Base-by-base conservation (phyloP, 331 rosid species). In the Spiraea crenata region DNA sequence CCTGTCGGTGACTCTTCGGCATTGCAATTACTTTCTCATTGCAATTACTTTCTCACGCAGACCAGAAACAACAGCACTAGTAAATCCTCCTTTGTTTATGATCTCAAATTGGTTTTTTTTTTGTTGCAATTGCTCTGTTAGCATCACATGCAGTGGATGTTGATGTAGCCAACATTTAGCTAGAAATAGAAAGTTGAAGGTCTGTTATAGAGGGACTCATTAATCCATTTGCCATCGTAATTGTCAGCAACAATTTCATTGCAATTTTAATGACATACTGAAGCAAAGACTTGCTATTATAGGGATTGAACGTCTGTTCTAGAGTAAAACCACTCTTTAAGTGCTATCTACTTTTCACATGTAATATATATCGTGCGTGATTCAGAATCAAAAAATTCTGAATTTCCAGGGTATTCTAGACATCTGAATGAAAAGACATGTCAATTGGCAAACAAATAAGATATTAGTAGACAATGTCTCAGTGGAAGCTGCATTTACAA, bases 401-500 rank as follows among this genome's bases (percentile, higher is more conserved):
- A 57, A 34, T 57, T 57, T 34, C 17, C 41, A 31, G 15, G 41
- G 62, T 37, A 12, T 57, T 6, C 8, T 4, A 56, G 13, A 9
- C 9, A 25, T 35, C 31, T 55, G 60, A 56, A 56, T 0, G 20
- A 58, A 58, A 35, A 37, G 64, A 6, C 12, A 59, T 0, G 19
- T 12, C 44, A 42, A 7, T 6, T 5, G 46, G 46, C 46, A 44
- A 54, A 41, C 51, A 10, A 61, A 39, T 2, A 67, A 49, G 62
- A 20, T 25, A 2, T 40, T 10, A 5, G 47, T 40, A 39, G 63
- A 40, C 19, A 16, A 57, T 25, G 65, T 25, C 73, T 69, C 39
- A 25, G 37, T 14, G 15, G 77, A 52, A 73, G 69, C 51, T 14
- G 52, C 80, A 76, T 76, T 37, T 75, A 75, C 79, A 76, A 51